These are phyloP conservation scores for Botrytis byssoidea DNA, from an alignment of 2,329 filamentous ascomycete genomes.

Conservation along the genomic window DNA sequence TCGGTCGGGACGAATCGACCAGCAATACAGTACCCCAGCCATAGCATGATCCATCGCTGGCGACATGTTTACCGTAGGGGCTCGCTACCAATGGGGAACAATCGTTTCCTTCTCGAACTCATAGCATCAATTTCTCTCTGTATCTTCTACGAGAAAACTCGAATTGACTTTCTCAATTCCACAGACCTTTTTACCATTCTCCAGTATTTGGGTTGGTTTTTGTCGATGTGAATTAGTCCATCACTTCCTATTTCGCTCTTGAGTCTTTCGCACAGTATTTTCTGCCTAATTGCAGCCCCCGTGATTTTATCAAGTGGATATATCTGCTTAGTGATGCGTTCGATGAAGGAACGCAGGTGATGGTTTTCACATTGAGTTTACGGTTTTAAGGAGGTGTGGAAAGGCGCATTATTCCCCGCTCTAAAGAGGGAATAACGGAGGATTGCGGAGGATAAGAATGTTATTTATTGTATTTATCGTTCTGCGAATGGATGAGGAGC, in stretches of 20 bases:
- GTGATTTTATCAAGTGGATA: constrained; percentile 77
- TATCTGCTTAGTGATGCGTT: constrained; percentile 72
- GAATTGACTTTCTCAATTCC: constrained; percentile 60
- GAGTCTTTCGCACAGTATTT: constrained; percentile 69
- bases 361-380: constrained; percentile 57
- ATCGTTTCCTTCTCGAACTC: too few species aligned
- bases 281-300: constrained; percentile 51
- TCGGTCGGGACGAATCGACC: too few species aligned
- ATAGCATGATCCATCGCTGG: too few species aligned
- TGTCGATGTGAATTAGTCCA: constrained; percentile 68
- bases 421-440: constrained; percentile 36
- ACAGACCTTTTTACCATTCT: constrained; percentile 67
- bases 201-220: constrained; percentile 61
- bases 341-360: constrained; percentile 65
- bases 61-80: too few species aligned
- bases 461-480: not conserved
- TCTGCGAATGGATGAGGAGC: not conserved
- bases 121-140: constrained; percentile 47
- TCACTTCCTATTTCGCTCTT: constrained; percentile 65
- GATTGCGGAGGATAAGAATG: not conserved
- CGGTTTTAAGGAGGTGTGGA: constrained; percentile 52
- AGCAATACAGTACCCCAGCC: too few species aligned
- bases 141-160: constrained; percentile 54
- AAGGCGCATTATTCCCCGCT: constrained; percentile 25
- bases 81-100: too few species aligned